Evolutionary conservation across 2,329 filamentous ascomycete genomes (phyloP), one percentile per base, ranked within the genome.

Genomic region (Fusarium pininemorale): DNA sequence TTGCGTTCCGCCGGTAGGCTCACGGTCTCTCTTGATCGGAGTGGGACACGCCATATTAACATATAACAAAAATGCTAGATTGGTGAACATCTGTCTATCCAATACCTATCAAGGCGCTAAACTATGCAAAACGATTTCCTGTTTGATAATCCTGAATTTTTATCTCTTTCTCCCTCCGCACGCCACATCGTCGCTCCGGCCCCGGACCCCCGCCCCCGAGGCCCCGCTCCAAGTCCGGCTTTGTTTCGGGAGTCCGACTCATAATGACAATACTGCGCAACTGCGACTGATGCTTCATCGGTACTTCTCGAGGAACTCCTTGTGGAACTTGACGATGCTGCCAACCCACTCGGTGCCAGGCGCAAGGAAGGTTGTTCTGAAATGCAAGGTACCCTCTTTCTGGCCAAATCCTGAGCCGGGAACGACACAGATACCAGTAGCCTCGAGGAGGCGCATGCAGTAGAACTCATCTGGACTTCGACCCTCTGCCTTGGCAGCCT

Each of bases 331-430:
- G 77, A 92, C 90, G 77, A 98, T 94, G 75, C 92, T 89, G 56
- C 92, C 91, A 12, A 97, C 92, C 96, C 96, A 99, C 78, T 98
- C 95, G 4, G 96, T 98, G 20, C 96, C 96, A 2, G 96, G 96
- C 1, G 96, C 96, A 45, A 99, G 86, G 88, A 99, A 99, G 2
- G 96, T 99, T 8, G 96, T 99, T 72, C 96, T 89, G 89, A 99
- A 97, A 86, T 99, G 96, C 79, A 96, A 87, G 1, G 94, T 96
- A 78, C 92, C 93, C 79, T 96, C 93, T 84, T 93, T 95, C 87
- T 99, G 96, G 11, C 96, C 96, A 81, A 99, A 99, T 2, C 96
- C 96, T 65, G 91, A 92, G 50, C 96, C 96, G 3, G 96, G 93
- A 6, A 99, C 95, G 61, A 98, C 93, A 79, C 96, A 99, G 66